Evolutionary conservation across 306 rosid species (phyloP).

Genomic region (Luffa aegyptiaca): DNA sequence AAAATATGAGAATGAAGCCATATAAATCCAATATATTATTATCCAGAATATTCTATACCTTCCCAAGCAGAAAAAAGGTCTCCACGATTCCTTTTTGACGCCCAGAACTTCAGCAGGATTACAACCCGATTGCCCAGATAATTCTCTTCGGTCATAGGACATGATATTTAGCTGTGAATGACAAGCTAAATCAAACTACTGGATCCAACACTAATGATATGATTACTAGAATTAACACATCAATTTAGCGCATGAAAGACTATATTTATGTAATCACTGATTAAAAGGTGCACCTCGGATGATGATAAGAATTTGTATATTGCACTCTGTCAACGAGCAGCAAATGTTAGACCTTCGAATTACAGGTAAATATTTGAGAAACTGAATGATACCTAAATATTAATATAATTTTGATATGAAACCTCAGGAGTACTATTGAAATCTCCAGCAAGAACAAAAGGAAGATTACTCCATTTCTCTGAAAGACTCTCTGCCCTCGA

Average conservation of each 20-base stretch:
- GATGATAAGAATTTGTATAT: constrained; percentile 77
- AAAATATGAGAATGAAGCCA: background rate
- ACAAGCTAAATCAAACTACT: background rate
- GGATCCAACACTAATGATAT: constrained; percentile 3
- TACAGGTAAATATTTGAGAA: constrained; percentile 7
- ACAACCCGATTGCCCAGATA: constrained; percentile 68
- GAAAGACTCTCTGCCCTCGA: constrained; percentile 62
- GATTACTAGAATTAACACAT: background rate
- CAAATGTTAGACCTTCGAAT: constrained; percentile 2
- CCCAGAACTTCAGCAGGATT: constrained; percentile 69
- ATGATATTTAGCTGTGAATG: constrained; percentile 51
- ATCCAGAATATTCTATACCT: constrained; percentile 26
- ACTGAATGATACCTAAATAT: constrained; percentile 5
- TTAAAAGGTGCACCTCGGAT: constrained; percentile 52
- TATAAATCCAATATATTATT: background rate
- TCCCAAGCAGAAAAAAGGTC: constrained; percentile 31
- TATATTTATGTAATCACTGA: background rate
- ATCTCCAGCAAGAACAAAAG: constrained; percentile 79
- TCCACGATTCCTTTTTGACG: constrained; percentile 25
- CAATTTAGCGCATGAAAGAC: background rate
- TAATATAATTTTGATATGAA: constrained; percentile 1
- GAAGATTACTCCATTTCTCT: constrained; percentile 66
- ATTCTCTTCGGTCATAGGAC: constrained; percentile 56
- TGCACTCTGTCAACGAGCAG: constrained; percentile 60
- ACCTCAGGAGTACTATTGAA: constrained; percentile 85